Evolutionary conservation across 495 filamentous ascomycete genomes (phyloP), one percentile per base, ranked within the genome.

Genomic region (Podospora pseudoanserina): DNA sequence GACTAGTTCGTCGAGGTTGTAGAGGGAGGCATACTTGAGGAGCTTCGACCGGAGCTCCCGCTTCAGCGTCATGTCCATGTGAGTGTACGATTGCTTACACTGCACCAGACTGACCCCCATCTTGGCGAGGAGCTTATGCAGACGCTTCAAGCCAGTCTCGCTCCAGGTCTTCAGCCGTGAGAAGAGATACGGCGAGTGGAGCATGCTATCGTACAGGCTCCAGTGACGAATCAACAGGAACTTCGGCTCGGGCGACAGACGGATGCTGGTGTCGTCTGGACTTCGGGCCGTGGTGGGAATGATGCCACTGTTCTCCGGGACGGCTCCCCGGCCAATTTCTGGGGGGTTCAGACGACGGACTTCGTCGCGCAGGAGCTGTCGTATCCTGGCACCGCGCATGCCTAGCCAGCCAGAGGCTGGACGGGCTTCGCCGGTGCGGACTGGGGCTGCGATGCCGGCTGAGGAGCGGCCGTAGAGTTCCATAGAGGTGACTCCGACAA

Each of bases 51-150:
- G 88, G 26, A 99, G 81, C 15, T 90, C 91, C 26, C 92, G 89
- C 79, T 99, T 99, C 53, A 99, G 80, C 74, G 95, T 89, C 91
- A 98, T 94, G 76, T 99, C 96, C 93, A 99, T 97, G 78, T 99
- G 95, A 2, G 93, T 91, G 76, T 99, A 99, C 73, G 86, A 94
- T 76, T 97, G 94, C 70, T 92, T 92, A 79, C 93, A 97, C 82
- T 98, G 94, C 20, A 87, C 90, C 34, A 98, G 82, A 77, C 91
- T 94, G 71, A 99, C 92, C 27, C 95, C 95, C 96, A 99, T 99
- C 77, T 97, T 99, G 44, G 95, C 95, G 13, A 99, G 84, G 0
- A 99, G 84, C 75, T 97, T 97, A 78, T 98, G 92, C n/a, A 99
- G 82, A 54, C 94, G 87, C 76, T 97, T 96, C 26, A 90, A 83